Evolutionary conservation across 768 basidiomycete species (phyloP).

Genomic region (Pleurotus eryngii): DNA sequence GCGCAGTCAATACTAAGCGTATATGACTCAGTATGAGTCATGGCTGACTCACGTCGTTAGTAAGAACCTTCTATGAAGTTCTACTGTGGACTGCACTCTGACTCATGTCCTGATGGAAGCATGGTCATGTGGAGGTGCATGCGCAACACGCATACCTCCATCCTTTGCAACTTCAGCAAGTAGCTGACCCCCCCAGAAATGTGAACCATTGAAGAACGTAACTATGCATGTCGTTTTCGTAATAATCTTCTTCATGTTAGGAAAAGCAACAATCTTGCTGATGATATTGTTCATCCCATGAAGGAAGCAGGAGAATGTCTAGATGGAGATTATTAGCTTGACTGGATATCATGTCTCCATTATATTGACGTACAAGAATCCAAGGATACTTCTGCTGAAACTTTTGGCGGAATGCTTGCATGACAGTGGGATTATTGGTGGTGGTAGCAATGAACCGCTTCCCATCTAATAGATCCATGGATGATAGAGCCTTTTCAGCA

Average conservation of each 20-base stretch:
- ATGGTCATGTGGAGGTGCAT: too few relatives aligned
- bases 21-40: too few relatives aligned
- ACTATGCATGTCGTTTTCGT: conserved; percentile 20
- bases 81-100: too few relatives aligned
- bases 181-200: conserved; percentile 34
- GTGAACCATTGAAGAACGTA: conserved; percentile 27
- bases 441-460: conserved; percentile 19
- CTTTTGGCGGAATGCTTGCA: conserved; percentile 22
- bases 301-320: conserved; percentile 26
- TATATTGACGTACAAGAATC: conserved; percentile 16
- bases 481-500: conserved; percentile 13
- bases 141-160: conserved; percentile 12
- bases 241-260: conserved; percentile 18
- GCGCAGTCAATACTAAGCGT: too few relatives aligned
- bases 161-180: conserved; percentile 8
- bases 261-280: conserved; percentile 22
- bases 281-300: conserved; percentile 28
- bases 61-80: too few relatives aligned
- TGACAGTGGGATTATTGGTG: conserved; percentile 29
- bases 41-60: too few relatives aligned
- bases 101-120: too few relatives aligned
- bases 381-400: conserved; percentile 18
- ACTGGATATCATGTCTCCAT: too few relatives aligned
- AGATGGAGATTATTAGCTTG: background rate
- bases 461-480: conserved; percentile 12